These are phyloP conservation scores for Cryphonectria carpinicola DNA, from an alignment of 2,329 filamentous ascomycete species.

Conservation along the genomic window DNA sequence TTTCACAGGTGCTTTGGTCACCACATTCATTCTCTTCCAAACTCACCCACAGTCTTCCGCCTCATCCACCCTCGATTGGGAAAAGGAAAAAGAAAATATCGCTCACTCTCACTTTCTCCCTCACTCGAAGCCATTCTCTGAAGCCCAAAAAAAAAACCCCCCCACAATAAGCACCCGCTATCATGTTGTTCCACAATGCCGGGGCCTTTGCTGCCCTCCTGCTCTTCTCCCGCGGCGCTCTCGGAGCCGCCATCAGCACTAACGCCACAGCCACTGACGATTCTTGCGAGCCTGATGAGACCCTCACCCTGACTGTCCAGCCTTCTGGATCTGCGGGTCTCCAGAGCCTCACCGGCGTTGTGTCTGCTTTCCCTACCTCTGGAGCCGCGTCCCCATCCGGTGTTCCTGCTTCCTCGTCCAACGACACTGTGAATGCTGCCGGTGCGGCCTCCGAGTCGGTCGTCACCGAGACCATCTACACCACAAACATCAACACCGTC, in stretches of 20 bases:
- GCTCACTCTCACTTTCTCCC: background rate
- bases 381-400: background rate
- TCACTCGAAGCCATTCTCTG: background rate
- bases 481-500: slow-evolving; percentile 25
- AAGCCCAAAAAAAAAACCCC: background rate
- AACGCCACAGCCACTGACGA: slow-evolving; percentile 22
- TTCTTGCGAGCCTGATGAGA: slow-evolving; percentile 26
- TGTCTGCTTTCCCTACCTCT: background rate
- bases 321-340: slow-evolving; percentile 16
- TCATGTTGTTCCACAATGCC: slow-evolving; percentile 26
- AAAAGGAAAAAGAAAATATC: background rate
- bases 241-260: slow-evolving; percentile 20
- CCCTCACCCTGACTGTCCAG: slow-evolving; percentile 19
- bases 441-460: slow-evolving; percentile 9
- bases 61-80: slow-evolving; percentile 8
- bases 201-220: slow-evolving; percentile 24
- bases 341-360: slow-evolving; percentile 3
- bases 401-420: background rate
- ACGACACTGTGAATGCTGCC: slow-evolving; percentile 11
- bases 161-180: background rate
- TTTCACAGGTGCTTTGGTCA: slow-evolving; percentile 28
- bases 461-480: slow-evolving; percentile 24
- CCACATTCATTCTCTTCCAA: slow-evolving; percentile 24
- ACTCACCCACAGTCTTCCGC: slow-evolving; percentile 8
- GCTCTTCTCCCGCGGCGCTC: slow-evolving; percentile 23